Evolutionary conservation across 2,329 filamentous ascomycete species (phyloP), one percentile per base, ranked within the genome.

Genomic region (Curvularia spicifera): DNA sequence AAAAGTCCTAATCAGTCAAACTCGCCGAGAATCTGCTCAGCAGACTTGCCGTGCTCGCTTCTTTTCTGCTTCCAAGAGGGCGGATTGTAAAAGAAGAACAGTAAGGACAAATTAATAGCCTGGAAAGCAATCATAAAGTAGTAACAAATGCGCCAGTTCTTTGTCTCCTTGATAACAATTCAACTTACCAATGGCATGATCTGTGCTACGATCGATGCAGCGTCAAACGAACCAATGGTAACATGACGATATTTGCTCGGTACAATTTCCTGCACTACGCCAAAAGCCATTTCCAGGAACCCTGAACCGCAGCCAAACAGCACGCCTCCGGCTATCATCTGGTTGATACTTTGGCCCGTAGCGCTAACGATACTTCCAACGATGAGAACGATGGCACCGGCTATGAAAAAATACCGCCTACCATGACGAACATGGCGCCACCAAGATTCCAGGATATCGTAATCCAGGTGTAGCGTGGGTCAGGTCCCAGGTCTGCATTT

Each of bases 221-320:
- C 70, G 13, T 77, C 74, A 46, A 77, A 71, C 3, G 75, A 51
- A 10, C 76, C 77, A 43, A 78, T 76, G 4, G 75, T 76, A 22
- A 73, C 68, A 57, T 78, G 71, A n/a, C 78, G 68, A 56, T 74
- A 76, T 33, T 68, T 69, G 55, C 74, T 77, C 8, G 77, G 78
- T 28, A 79, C 72, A 28, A 77, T 74, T 63, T 79, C 78, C 65
- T 73, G 69, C 13, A 72, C 69, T n/a, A 68, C 69, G 33, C 69
- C 77, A 61, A 77, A 80, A 13, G 73, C 70, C 66, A 79, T 74
- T 53, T 80, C 77, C 45, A 78, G 70, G 53, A 80, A 77, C 1
- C 78, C 78, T 20, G 71, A 71, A 5, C 77, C 78, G n/a, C 73
- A 68, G 15, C 78, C 78, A 51, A 80, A 79, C 22, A 80, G 65